These are phyloP conservation scores for Excoecaria cochinchinensis DNA, from an alignment of 345 rosid genomes.

Conservation along the genomic window DNA sequence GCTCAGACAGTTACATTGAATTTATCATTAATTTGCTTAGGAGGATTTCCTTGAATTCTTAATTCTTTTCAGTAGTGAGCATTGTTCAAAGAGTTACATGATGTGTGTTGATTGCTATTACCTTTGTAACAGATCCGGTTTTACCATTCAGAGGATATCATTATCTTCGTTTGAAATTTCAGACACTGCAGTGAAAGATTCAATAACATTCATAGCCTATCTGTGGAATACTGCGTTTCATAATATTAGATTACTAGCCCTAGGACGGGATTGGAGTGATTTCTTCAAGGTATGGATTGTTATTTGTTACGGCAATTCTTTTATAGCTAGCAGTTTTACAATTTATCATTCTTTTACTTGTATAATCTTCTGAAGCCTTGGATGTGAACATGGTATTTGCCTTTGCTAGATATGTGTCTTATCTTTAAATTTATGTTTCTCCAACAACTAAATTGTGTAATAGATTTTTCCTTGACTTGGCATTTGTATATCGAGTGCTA, in stretches of 20 bases:
- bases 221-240: conserved; percentile 56
- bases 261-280: conserved; percentile 63
- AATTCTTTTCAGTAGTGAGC: not conserved
- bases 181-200: conserved; percentile 45
- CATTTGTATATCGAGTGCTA: not conserved
- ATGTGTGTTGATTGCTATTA: conserved; percentile 11
- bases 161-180: conserved; percentile 55
- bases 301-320: not conserved
- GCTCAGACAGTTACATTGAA: too few relatives aligned
- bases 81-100: conserved; percentile 1
- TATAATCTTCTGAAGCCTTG: not conserved
- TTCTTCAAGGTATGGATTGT: conserved; percentile 57
- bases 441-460: not conserved
- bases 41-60: not conserved
- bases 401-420: not conserved
- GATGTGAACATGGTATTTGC: not conserved
- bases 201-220: conserved; percentile 37
- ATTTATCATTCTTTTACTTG: conserved; percentile 1
- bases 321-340: not conserved
- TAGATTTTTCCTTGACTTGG: not conserved
- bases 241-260: conserved; percentile 41
- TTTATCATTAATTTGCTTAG: too few relatives aligned
- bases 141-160: conserved; percentile 44
- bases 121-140: conserved; percentile 52
- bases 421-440: not conserved